These are phyloP conservation scores for Cladosporium sp. DNA, from an alignment of 2,329 filamentous ascomycete species.

Conservation along the genomic window DNA sequence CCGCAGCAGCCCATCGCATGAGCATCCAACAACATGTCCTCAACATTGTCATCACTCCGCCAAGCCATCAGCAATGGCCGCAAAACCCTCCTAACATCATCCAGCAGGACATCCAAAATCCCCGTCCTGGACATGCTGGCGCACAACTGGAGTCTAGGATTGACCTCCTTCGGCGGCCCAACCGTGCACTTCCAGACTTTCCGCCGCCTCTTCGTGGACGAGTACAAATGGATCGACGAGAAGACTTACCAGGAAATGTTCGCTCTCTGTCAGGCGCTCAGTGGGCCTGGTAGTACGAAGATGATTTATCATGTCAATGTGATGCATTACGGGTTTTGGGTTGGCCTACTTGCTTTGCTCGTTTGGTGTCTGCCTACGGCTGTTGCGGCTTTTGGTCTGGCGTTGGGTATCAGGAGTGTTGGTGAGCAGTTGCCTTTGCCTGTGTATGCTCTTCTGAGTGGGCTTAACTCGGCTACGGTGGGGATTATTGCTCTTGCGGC, in stretches of 20 bases:
- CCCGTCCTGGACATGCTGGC: constrained; percentile 18
- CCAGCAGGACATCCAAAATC: background rate
- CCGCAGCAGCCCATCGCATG: no score
- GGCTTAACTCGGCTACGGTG: constrained; percentile 67
- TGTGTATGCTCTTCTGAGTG: constrained; percentile 66
- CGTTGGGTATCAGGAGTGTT: constrained; percentile 61
- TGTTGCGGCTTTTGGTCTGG: constrained; percentile 64
- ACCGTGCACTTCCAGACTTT: constrained; percentile 68
- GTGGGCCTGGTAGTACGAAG: constrained; percentile 66
- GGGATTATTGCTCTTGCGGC: constrained; percentile 68
- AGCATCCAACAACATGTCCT: background rate
- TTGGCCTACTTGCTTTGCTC: constrained; percentile 57
- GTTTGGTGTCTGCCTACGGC: constrained; percentile 68
- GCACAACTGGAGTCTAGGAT: constrained; percentile 21
- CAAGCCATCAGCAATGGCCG: background rate
- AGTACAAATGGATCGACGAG: constrained; percentile 62
- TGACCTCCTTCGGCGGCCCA: constrained; percentile 46
- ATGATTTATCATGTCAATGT: constrained; percentile 54
- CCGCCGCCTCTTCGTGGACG: constrained; percentile 55
- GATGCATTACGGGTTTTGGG: constrained; percentile 56
- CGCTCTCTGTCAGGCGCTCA: constrained; percentile 64
- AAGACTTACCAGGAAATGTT: constrained; percentile 68
- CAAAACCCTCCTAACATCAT: background rate
- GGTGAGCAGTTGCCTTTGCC: constrained; percentile 54
- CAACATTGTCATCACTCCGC: background rate